A percentile compares a stretch with the other conserved stretches of the same genome.
Evolutionary conservation across 768 basidiomycete species (phyloP).

Genomic region (Lyophyllum semitale): DNA sequence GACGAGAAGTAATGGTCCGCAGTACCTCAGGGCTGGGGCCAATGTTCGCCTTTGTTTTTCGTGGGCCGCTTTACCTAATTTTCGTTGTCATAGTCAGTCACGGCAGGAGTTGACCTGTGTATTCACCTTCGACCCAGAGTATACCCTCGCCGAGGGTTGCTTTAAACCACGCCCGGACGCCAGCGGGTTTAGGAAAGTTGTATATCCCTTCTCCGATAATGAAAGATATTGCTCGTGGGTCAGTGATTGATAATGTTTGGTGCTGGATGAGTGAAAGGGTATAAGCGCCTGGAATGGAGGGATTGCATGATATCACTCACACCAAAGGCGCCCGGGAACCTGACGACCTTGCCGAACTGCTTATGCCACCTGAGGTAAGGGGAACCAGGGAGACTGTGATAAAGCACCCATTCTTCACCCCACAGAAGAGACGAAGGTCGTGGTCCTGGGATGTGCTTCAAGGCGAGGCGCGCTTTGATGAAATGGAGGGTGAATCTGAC

Average conservation of each 20-base stretch:
- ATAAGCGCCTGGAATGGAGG: slow-evolving; percentile 7
- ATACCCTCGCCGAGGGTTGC: slow-evolving; percentile 64
- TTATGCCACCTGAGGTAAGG: slow-evolving; percentile 55
- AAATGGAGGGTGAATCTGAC: slow-evolving; percentile 34
- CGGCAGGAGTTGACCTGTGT: neutral
- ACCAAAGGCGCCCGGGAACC: slow-evolving; percentile 58
- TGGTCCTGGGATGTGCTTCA: slow-evolving; percentile 57
- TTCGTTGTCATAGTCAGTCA: neutral
- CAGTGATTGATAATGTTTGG: slow-evolving; percentile 58
- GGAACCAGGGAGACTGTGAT: slow-evolving; percentile 51
- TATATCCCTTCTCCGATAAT: slow-evolving; percentile 59
- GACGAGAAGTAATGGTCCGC: slow-evolving; percentile 1
- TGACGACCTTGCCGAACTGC: slow-evolving; percentile 54
- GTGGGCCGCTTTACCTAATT: slow-evolving; percentile 53
- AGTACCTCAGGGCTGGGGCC: slow-evolving; percentile 59
- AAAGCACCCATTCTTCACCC: slow-evolving; percentile 65
- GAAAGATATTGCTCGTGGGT: slow-evolving; percentile 51
- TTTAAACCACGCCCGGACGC: slow-evolving; percentile 66
- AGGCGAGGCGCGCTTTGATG: slow-evolving; percentile 29
- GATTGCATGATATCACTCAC: slow-evolving; percentile 31
- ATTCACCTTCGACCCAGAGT: slow-evolving; percentile 63
- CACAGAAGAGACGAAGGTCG: slow-evolving; percentile 49
- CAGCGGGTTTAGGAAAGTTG: slow-evolving; percentile 61
- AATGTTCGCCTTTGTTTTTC: slow-evolving; percentile 54
- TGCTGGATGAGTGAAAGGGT: slow-evolving; percentile 37